Percentiles rank a stretch among this genome's conserved stretches.
These are phyloP conservation scores for Colletotrichum sp. DNA, from an alignment of 2,329 filamentous ascomycete species.

Conservation along the genomic window DNA sequence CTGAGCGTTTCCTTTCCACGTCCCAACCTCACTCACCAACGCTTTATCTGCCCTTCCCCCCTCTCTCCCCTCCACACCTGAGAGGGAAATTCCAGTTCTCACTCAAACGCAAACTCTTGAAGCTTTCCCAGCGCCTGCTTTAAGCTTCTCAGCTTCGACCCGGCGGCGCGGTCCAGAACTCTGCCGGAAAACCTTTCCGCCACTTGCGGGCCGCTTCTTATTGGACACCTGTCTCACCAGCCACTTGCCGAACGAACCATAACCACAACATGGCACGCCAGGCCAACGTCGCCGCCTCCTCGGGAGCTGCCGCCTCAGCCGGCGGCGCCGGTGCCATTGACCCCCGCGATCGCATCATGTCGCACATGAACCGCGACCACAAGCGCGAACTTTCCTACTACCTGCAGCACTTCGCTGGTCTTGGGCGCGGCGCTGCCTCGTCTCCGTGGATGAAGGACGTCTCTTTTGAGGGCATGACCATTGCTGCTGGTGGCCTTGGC, in stretches of 20 bases:
- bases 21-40: neutral
- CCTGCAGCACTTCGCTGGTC: slow-evolving; percentile 72
- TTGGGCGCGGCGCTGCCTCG: slow-evolving; percentile 60
- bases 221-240: neutral
- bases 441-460: slow-evolving; percentile 70
- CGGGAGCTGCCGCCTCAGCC: neutral
- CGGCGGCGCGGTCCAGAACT: neutral
- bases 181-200: neutral
- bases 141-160: neutral
- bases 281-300: neutral
- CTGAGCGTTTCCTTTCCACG: neutral
- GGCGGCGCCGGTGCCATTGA: slow-evolving; percentile 25
- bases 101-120: neutral
- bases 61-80: neutral
- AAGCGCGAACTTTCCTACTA: slow-evolving; percentile 75
- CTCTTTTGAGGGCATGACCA: slow-evolving; percentile 65
- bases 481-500: slow-evolving; percentile 50
- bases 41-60: neutral
- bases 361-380: slow-evolving; percentile 90
- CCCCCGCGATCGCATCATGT: slow-evolving; percentile 53
- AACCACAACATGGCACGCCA: neutral
- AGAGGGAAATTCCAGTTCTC: neutral
- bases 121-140: neutral
- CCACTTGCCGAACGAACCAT: neutral
- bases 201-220: neutral